phyloP scores from a whole-genome alignment of 2,329 filamentous ascomycete genomes.

The Hypomyces rosellus region DNA sequence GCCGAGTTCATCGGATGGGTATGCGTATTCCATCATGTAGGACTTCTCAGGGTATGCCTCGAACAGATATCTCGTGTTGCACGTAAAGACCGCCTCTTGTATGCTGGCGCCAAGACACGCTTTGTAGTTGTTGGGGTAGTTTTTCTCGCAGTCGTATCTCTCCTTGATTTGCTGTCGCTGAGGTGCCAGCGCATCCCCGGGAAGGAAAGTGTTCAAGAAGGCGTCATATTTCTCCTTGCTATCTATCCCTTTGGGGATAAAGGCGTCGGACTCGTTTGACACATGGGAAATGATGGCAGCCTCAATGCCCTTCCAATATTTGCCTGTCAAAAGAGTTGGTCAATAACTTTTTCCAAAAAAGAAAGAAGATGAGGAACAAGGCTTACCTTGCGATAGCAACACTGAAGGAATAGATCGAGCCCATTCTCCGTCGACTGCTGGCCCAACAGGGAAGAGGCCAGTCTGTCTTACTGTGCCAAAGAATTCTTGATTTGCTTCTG shows the following conservation, averaged over 20 bases:
- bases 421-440: conserved; percentile 12
- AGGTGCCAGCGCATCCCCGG: background rate
- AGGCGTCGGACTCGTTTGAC: background rate
- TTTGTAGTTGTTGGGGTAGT: background rate
- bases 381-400: conserved; percentile 7
- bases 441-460: conserved; percentile 14
- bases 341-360: too few relatives aligned
- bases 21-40: conserved; percentile 12
- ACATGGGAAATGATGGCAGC: background rate
- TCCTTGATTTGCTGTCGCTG: background rate
- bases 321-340: background rate
- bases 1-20: background rate
- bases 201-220: background rate
- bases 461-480: conserved; percentile 8
- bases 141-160: conserved; percentile 2
- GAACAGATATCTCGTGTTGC: conserved; percentile 12
- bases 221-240: background rate
- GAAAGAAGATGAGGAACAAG: too few relatives aligned
- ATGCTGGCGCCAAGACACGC: background rate
- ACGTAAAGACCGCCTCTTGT: conserved; percentile 11
- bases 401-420: conserved; percentile 8
- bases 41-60: conserved; percentile 1
- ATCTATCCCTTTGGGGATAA: background rate
- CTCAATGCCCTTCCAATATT: background rate
- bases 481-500: conserved; percentile 8